A percentile compares a stretch with the other conserved stretches of the same genome.
Evolutionary conservation across 2,329 filamentous ascomycete species (phyloP).

Genomic region (Trichoderma koningiopsis): DNA sequence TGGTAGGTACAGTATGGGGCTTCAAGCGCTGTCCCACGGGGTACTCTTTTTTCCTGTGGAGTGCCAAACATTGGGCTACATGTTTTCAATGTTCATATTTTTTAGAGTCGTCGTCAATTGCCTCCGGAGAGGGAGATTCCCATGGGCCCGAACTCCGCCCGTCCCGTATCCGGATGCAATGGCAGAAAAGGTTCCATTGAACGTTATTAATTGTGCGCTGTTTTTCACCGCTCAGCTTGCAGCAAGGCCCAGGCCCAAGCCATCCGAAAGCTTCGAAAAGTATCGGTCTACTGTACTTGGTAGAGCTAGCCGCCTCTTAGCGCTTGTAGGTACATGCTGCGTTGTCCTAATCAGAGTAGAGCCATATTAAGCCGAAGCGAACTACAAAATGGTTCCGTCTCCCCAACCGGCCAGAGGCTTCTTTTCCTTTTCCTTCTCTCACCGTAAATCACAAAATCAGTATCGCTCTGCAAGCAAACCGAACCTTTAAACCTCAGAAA

Average conservation of each 20-base stretch:
- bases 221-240: slow-evolving; percentile 21
- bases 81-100: too few species aligned
- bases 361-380: slow-evolving; percentile 16
- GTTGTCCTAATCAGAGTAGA: slow-evolving; percentile 1
- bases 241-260: slow-evolving; percentile 3
- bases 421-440: background rate
- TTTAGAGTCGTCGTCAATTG: background rate
- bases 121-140: background rate
- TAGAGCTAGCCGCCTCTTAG: slow-evolving; percentile 14
- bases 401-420: background rate
- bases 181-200: background rate
- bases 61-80: too few species aligned
- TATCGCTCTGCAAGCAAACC: background rate
- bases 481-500: background rate
- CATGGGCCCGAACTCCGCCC: slow-evolving; percentile 6
- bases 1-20: background rate
- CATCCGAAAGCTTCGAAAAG: slow-evolving; percentile 7
- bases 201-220: background rate
- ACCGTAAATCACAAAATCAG: background rate
- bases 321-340: background rate
- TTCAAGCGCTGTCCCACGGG: background rate
- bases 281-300: background rate
- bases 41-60: background rate
- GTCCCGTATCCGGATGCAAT: background rate
- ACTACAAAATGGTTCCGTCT: background rate